A percentile compares a stretch with the other conserved stretches of the same genome.
These are phyloP conservation scores for Hygrocybe punicea DNA, from an alignment of 768 basidiomycete species.

Conservation along the genomic window DNA sequence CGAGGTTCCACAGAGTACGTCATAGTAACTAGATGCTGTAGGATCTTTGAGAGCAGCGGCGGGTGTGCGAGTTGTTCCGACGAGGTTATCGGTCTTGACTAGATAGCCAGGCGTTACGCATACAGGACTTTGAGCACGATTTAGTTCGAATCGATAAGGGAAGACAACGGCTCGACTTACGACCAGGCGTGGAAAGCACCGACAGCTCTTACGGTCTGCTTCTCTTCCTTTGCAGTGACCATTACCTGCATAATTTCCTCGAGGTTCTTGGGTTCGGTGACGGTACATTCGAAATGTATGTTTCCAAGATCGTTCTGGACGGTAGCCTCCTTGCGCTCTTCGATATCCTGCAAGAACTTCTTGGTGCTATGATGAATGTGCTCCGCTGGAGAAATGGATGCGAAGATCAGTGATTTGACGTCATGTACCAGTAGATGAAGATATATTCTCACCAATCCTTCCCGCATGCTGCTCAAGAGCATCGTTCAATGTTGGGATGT, in stretches of 20 bases:
- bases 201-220: background rate
- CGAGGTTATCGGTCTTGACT: slow-evolving; percentile 2
- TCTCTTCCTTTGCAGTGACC: slow-evolving; percentile 1
- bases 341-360: background rate
- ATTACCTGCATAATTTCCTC: background rate
- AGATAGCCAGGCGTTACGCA: slow-evolving; percentile 3
- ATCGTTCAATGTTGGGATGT: background rate
- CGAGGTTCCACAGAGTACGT: background rate
- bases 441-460: background rate
- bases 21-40: background rate
- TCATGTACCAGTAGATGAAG: too few species aligned
- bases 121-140: background rate
- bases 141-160: background rate
- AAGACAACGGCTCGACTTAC: background rate
- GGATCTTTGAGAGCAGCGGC: background rate
- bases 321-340: background rate
- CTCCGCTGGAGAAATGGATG: background rate
- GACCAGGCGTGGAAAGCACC: slow-evolving; percentile 1
- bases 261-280: background rate
- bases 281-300: background rate
- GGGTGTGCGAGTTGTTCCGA: background rate
- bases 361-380: background rate
- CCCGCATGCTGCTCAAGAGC: background rate
- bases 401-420: background rate
- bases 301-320: slow-evolving; percentile 3